Evolutionary conservation across 2,329 filamentous ascomycete genomes (phyloP).

Genomic region (Penicillium crustosum): DNA sequence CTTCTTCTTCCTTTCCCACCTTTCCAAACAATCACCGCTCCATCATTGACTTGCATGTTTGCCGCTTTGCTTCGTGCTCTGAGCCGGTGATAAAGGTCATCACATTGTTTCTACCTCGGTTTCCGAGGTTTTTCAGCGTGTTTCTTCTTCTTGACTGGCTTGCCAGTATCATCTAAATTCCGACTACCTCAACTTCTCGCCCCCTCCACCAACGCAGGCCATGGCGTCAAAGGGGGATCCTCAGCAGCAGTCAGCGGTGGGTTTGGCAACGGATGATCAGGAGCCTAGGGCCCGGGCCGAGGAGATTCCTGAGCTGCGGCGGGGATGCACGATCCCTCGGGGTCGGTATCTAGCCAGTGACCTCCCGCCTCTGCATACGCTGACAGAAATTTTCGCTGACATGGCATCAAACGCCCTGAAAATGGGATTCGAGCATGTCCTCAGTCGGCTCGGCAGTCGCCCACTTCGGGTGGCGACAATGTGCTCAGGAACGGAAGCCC

Average conservation of each 20-base stretch:
- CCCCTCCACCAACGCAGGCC: not conserved
- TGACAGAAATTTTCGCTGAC: constrained; percentile 33
- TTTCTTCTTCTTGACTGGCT: not conserved
- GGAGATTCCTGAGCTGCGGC: constrained; percentile 26
- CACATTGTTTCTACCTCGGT: not conserved
- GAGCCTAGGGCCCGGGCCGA: constrained; percentile 5
- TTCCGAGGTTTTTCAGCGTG: not conserved
- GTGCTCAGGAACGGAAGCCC: constrained; percentile 77
- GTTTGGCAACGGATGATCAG: not conserved
- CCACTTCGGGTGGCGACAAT: constrained; percentile 65
- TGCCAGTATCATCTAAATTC: not conserved
- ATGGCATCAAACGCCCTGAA: constrained; percentile 26
- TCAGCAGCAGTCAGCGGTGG: not conserved
- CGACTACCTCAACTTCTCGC: not conserved
- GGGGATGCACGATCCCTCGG: constrained; percentile 4
- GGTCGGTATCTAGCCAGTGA: constrained; percentile 19
- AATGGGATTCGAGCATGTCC: constrained; percentile 48
- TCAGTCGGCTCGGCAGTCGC: constrained; percentile 32
- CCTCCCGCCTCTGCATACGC: constrained; percentile 28
- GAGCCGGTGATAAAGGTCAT: not conserved
- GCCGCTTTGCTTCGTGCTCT: not conserved
- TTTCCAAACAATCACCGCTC: not conserved
- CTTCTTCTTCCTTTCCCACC: not conserved
- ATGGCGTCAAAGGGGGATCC: not conserved
- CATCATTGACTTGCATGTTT: not conserved